Evolutionary conservation across 352 stramenopile genomes (phyloP).

Genomic region (Pythium pyrilobum): DNA sequence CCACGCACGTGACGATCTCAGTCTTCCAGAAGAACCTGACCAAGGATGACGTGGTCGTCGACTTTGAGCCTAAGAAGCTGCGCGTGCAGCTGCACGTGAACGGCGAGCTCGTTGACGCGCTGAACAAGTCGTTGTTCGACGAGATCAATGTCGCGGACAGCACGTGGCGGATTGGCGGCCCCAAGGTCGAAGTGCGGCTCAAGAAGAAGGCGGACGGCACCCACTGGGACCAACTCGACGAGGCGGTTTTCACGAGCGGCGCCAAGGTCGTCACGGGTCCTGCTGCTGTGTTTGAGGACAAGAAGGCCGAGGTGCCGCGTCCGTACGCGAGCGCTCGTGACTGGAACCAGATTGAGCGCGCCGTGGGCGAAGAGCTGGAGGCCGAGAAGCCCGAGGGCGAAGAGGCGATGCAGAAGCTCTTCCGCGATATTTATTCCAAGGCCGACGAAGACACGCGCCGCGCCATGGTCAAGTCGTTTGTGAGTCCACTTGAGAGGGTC

Average conservation of each 20-base stretch:
- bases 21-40: slow-evolving; percentile 79
- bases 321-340: slow-evolving; percentile 82
- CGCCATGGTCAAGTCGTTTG: slow-evolving; percentile 93
- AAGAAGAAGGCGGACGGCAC: slow-evolving; percentile 54
- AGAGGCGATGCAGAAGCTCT: slow-evolving; percentile 90
- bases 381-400: slow-evolving; percentile 88
- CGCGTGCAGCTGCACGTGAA: slow-evolving; percentile 44
- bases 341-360: slow-evolving; percentile 86
- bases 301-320: slow-evolving; percentile 44
- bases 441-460: slow-evolving; percentile 86
- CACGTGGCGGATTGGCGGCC: slow-evolving; percentile 49
- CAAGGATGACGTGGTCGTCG: slow-evolving; percentile 55
- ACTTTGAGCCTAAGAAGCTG: slow-evolving; percentile 46
- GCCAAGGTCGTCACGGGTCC: slow-evolving; percentile 43
- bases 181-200: slow-evolving; percentile 83
- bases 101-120: slow-evolving; percentile 45
- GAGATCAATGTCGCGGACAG: slow-evolving; percentile 52
- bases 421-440: slow-evolving; percentile 91
- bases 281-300: slow-evolving; percentile 58
- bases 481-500: slow-evolving; percentile 22
- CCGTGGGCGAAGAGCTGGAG: slow-evolving; percentile 75
- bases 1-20: slow-evolving; percentile 72
- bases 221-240: slow-evolving; percentile 77
- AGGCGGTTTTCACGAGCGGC: slow-evolving; percentile 38
- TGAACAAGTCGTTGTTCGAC: slow-evolving; percentile 69